Conservation (phyloP, 257 asterid genomes). For the Fraxinus quadrangulata region DNA sequence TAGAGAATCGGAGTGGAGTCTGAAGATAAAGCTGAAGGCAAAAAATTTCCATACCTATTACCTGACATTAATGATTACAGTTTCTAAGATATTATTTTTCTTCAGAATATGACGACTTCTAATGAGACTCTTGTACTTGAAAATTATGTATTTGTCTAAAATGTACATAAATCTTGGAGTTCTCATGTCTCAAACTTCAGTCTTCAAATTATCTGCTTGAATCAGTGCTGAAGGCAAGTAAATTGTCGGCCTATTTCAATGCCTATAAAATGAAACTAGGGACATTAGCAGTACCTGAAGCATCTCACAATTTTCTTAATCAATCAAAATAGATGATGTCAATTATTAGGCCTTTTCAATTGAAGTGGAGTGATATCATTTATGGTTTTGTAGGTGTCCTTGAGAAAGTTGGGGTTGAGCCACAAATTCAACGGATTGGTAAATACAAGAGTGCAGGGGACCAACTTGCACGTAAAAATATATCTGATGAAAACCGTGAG, state of each 20-base stretch:
- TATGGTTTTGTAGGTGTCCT: conserved; percentile 67
- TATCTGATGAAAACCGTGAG: conserved; percentile 88
- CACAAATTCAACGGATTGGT: conserved; percentile 88
- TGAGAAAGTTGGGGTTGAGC: conserved; percentile 88
- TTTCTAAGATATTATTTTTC: background rate
- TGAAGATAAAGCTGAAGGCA: no score
- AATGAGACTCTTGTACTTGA: background rate
- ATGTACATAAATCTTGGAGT: conserved; percentile 15
- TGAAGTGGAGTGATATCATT: conserved; percentile 30
- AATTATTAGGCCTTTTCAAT: conserved; percentile 16
- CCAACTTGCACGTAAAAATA: conserved; percentile 71
- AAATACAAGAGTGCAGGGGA: conserved; percentile 97
- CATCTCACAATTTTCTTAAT: background rate
- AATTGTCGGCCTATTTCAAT: conserved; percentile 1
- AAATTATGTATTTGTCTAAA: background rate
- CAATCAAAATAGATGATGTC: background rate
- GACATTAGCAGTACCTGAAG: conserved; percentile 12
- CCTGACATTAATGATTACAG: background rate
- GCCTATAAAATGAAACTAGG: conserved; percentile 10
- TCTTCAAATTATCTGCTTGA: conserved; percentile 3
- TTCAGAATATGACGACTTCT: background rate
- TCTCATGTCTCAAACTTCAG: conserved; percentile 5
- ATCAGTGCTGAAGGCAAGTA: background rate
- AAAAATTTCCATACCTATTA: no score
- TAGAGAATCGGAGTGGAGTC: background rate